Base-by-base conservation (phyloP, 23 red algal genomes). In the Cyanidiococcus yangmingshanensis region DNA sequence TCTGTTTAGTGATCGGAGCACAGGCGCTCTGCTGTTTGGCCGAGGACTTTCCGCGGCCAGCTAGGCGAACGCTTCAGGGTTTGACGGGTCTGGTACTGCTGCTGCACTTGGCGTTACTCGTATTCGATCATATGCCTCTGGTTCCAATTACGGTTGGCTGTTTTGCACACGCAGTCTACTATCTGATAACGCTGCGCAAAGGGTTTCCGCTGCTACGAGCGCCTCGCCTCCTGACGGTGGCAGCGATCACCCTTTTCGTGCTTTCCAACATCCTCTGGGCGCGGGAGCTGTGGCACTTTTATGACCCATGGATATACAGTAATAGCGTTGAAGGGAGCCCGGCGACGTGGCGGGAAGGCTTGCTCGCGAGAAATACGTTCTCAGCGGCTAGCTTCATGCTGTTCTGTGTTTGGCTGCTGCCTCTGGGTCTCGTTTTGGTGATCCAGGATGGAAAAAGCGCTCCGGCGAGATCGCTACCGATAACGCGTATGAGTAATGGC, bases 281-380 rank as follows among this genome's bases (percentile, higher is more conserved):
- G 63, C 63, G 27, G 7, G 7, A 7, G 63, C 32, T 71, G 12
- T 71, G 63, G 63, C 21, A 35, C 63, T 32, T 35, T 25, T 71
- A 71, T 29, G 63, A 71, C 32, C 63, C 63, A 29, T 71, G 63
- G 63, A 35, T 35, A 35, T 71, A 71, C 63, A 35, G 63, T 29
- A 12, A 71, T 35, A 12, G 63, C 27, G 12, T 32, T 2, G 21
- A 7, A 54, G 21, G 45, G 12, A 21, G 21, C 21, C 12, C 21
- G 45, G 45, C 45, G 21, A 32, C 12, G 7, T 71, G 63, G 63
- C 63, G 63, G 3, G 63, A 71, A 7, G 32, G 32, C 27, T 35
- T 71, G 63, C 32, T 32, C 12, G 32, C 63, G 63, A 12, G 32
- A 7, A 71, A 35, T 29, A 35, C n/a, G 63, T 35, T 71, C 7